These are phyloP conservation scores for Blastosporella zonata DNA, from an alignment of 1,284 basidiomycete species.

Conservation along the genomic window DNA sequence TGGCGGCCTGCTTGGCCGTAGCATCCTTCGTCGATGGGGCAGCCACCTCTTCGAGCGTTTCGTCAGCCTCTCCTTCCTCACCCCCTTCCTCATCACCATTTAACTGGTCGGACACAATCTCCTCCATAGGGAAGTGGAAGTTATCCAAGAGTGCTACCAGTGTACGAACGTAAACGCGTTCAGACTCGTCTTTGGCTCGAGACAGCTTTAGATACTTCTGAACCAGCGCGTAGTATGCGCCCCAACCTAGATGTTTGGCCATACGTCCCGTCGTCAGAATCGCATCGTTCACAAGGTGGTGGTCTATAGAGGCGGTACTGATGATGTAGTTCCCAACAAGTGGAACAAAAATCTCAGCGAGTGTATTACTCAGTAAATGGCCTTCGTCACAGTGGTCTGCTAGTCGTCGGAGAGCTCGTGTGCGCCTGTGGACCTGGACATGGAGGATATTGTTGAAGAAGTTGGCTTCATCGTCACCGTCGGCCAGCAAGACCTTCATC, in stretches of 20 bases:
- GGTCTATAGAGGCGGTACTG: conserved; percentile 73
- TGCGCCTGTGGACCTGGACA: conserved; percentile 90
- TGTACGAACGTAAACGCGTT: conserved; percentile 84
- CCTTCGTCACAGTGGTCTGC: conserved; percentile 79
- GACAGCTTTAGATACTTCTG: conserved; percentile 81
- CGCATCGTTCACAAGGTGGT: conserved; percentile 91
- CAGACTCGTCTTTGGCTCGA: conserved; percentile 68
- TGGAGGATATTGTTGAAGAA: conserved; percentile 98
- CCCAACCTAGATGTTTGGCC: conserved; percentile 78
- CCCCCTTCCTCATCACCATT: conserved; percentile 27
- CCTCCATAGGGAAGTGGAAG: conserved; percentile 88
- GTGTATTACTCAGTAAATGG: conserved; percentile 66
- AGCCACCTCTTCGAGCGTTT: conserved; percentile 28
- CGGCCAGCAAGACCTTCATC: conserved; percentile 80
- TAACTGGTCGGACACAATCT: conserved; percentile 31
- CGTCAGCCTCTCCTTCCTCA: conserved; percentile 32
- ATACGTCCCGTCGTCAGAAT: conserved; percentile 77
- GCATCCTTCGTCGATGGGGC: conserved; percentile 18
- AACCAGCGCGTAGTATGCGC: conserved; percentile 79
- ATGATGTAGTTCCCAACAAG: conserved; percentile 82
- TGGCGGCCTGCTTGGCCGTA: conserved; percentile 30
- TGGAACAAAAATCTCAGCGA: conserved; percentile 86
- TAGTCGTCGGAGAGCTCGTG: conserved; percentile 84
- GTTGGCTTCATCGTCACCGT: conserved; percentile 91
- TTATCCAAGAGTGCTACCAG: conserved; percentile 86